Conservation (phyloP, 1,284 basidiomycete species). For the Lentinula novae-zelandiae region DNA sequence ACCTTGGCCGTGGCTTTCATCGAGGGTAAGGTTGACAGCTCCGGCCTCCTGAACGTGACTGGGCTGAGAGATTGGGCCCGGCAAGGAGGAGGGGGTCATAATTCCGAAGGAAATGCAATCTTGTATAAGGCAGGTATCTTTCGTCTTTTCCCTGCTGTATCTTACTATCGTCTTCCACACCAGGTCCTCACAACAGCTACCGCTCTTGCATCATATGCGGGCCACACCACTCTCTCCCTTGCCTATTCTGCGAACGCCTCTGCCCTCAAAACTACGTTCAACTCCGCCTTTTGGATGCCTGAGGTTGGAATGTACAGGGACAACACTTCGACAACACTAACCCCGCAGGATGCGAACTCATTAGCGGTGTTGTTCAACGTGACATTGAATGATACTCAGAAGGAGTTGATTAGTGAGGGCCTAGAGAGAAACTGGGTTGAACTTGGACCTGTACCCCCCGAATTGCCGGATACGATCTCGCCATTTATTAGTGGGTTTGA, state of each 20-base stretch:
- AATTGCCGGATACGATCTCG: slow-evolving; percentile 44
- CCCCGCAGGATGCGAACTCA: slow-evolving; percentile 46
- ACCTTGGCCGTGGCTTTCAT: slow-evolving; percentile 42
- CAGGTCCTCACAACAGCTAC: slow-evolving; percentile 43
- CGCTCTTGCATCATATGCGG: slow-evolving; percentile 34
- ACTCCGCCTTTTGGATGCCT: slow-evolving; percentile 40
- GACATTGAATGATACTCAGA: slow-evolving; percentile 30
- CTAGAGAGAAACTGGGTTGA: slow-evolving; percentile 41
- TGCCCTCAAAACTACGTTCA: slow-evolving; percentile 36
- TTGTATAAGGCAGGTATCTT: slow-evolving; percentile 32
- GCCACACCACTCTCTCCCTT: slow-evolving; percentile 26
- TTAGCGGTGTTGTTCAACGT: slow-evolving; percentile 44
- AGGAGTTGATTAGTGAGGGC: slow-evolving; percentile 32
- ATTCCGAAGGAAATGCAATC: slow-evolving; percentile 44
- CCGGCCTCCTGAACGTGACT: slow-evolving; percentile 42
- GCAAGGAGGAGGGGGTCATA: slow-evolving; percentile 43
- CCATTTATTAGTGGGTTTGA: slow-evolving; percentile 49
- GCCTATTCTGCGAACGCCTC: slow-evolving; percentile 36
- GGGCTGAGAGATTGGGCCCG: slow-evolving; percentile 47
- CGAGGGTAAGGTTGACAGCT: slow-evolving; percentile 38
- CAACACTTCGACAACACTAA: slow-evolving; percentile 39
- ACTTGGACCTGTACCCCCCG: slow-evolving; percentile 40
- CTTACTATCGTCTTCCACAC: not conserved
- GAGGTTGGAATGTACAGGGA: slow-evolving; percentile 42
- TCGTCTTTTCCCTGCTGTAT: not conserved